A percentile compares a stretch with the other conserved stretches of the same genome.
Conservation (phyloP, 805 yeast species). For the Zygotorulaspora sp. region DNA sequence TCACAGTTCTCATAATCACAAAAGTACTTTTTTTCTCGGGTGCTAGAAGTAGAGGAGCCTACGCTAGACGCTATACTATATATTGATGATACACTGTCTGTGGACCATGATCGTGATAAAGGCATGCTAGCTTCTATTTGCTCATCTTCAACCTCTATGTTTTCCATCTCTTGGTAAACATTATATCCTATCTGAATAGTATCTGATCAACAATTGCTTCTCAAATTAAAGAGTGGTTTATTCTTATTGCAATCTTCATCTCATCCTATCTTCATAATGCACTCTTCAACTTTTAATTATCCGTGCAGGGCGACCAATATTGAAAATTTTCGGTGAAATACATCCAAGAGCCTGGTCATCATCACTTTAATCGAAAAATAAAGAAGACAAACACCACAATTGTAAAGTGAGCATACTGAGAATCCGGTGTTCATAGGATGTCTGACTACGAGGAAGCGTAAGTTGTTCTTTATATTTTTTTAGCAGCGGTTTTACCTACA, state of each 20-base stretch:
- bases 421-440: too few relatives aligned
- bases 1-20: slow-evolving; percentile 67
- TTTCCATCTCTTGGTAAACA: neutral
- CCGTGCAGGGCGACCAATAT: neutral
- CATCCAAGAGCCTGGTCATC: too few relatives aligned
- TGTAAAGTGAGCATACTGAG: too few relatives aligned
- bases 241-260: too few relatives aligned
- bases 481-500: too few relatives aligned
- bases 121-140: neutral
- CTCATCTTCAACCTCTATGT: neutral
- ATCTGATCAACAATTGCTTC: too few relatives aligned
- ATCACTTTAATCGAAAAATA: neutral
- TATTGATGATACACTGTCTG: slow-evolving; percentile 8
- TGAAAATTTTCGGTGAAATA: neutral
- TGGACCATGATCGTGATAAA: slow-evolving; percentile 9
- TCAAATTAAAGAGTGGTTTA: too few relatives aligned
- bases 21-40: slow-evolving; percentile 54
- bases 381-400: too few relatives aligned
- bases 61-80: slow-evolving; percentile 5
- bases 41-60: slow-evolving; percentile 25
- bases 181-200: neutral
- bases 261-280: too few relatives aligned
- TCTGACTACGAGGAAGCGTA: slow-evolving; percentile 53
- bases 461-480: too few relatives aligned
- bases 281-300: neutral